These are phyloP conservation scores for Monosiga brevicollis DNA, from an alignment of 78 protist genomes.

Conservation along the genomic window DNA sequence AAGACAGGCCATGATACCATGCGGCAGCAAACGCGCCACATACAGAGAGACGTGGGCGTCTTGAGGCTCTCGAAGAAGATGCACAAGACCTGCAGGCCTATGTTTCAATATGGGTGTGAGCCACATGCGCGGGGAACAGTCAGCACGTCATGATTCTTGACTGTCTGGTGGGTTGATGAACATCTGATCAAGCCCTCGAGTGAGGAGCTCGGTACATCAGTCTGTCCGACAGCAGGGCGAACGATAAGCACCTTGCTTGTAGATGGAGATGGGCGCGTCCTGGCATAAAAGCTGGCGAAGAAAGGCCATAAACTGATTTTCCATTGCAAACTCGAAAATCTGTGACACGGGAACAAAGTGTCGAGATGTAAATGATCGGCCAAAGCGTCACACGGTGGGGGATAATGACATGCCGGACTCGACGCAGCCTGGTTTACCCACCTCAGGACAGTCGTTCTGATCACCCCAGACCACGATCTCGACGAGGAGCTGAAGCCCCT, in stretches of 20 bases:
- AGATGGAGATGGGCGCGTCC: slow-evolving; percentile 2
- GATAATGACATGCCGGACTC: not conserved
- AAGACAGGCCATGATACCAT: not conserved
- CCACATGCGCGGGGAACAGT: slow-evolving; percentile 32
- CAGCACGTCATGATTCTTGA: too few species aligned
- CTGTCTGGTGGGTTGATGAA: too few species aligned
- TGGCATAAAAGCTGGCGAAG: slow-evolving; percentile 36
- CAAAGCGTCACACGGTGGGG: not conserved
- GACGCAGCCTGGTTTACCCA: slow-evolving; percentile 36
- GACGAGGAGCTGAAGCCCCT: slow-evolving; percentile 57
- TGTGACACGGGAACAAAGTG: not conserved
- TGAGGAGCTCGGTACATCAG: too few species aligned
- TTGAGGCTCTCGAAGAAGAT: slow-evolving; percentile 67
- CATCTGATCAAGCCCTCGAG: too few species aligned
- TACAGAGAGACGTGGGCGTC: slow-evolving; percentile 52
- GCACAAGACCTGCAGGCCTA: slow-evolving; percentile 65
- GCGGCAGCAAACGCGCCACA: not conserved
- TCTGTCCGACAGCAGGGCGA: not conserved
- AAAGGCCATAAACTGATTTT: slow-evolving; percentile 45
- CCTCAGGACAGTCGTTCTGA: slow-evolving; percentile 52
- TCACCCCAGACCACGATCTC: slow-evolving; percentile 88
- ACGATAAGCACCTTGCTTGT: not conserved
- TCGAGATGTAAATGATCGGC: not conserved
- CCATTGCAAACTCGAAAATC: slow-evolving; percentile 43
- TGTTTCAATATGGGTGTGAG: slow-evolving; percentile 49